Evolutionary conservation across 768 basidiomycete species (phyloP).

Genomic region (Rubroboletus pulcherrimus): DNA sequence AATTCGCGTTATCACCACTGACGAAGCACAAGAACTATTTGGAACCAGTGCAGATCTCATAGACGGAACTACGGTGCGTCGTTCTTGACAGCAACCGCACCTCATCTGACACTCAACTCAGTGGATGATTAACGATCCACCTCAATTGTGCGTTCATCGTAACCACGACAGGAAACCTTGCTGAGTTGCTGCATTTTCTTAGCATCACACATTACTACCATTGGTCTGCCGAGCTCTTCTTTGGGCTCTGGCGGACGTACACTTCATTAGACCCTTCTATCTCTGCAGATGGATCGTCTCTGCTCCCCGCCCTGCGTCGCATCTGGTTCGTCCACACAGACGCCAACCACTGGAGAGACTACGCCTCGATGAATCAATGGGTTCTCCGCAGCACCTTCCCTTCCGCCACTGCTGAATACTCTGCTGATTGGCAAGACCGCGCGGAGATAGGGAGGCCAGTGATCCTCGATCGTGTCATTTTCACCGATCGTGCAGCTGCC

Average conservation of each 20-base stretch:
- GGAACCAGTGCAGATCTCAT: constrained; percentile 68
- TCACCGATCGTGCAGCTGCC: constrained; percentile 83
- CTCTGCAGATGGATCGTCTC: constrained; percentile 58
- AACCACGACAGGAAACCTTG: neutral
- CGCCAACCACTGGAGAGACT: constrained; percentile 84
- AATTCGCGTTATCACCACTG: constrained; percentile 68
- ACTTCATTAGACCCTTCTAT: constrained; percentile 75
- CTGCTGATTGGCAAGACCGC: constrained; percentile 81
- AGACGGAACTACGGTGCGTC: constrained; percentile 70
- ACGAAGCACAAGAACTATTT: constrained; percentile 65
- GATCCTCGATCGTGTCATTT: constrained; percentile 82
- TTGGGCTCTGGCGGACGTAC: constrained; percentile 91
- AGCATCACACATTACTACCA: constrained; percentile 94
- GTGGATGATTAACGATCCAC: constrained; percentile 81
- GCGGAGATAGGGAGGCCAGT: constrained; percentile 62
- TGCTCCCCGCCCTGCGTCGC: constrained; percentile 69
- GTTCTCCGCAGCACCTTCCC: constrained; percentile 79
- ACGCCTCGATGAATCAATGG: constrained; percentile 88
- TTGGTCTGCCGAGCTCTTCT: constrained; percentile 88
- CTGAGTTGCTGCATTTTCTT: neutral
- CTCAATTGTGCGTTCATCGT: constrained; percentile 65
- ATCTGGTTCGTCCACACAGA: constrained; percentile 74
- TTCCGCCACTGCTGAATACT: constrained; percentile 73
- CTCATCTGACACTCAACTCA: constrained; percentile 25
- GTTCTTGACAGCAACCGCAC: neutral